Conservation (phyloP, 495 filamentous ascomycete species). For the Annulohypoxylon stygium region DNA sequence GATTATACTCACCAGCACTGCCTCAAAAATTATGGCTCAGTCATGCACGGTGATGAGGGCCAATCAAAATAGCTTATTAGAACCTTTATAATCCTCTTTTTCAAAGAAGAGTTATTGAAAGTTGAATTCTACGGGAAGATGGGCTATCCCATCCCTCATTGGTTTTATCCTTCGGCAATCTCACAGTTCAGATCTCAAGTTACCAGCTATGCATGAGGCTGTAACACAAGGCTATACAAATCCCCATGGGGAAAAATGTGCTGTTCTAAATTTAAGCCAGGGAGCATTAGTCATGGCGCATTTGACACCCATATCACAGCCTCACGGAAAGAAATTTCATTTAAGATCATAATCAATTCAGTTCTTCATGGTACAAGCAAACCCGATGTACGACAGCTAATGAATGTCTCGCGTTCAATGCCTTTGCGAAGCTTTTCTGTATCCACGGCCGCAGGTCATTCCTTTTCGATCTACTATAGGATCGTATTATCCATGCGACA, state of each 20-base stretch:
- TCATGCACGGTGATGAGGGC: too few relatives aligned
- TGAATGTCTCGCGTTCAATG: slow-evolving; percentile 48
- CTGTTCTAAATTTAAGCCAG: background rate
- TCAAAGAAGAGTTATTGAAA: too few relatives aligned
- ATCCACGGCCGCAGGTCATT: slow-evolving; percentile 50
- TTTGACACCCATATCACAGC: background rate
- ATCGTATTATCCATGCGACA: slow-evolving; percentile 46
- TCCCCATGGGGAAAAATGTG: background rate
- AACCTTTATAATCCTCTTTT: too few relatives aligned
- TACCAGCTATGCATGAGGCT: too few relatives aligned
- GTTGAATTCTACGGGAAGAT: too few relatives aligned
- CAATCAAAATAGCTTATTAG: too few relatives aligned
- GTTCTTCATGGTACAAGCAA: slow-evolving; percentile 46
- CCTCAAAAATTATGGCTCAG: too few relatives aligned
- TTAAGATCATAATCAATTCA: slow-evolving; percentile 48
- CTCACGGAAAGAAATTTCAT: slow-evolving; percentile 26
- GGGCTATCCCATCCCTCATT: too few relatives aligned
- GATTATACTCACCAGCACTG: too few relatives aligned
- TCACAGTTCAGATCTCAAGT: too few relatives aligned
- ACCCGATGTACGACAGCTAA: slow-evolving; percentile 48
- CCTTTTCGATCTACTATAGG: slow-evolving; percentile 45
- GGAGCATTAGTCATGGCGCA: background rate
- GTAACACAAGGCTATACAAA: too few relatives aligned
- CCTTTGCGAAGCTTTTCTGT: slow-evolving; percentile 51
- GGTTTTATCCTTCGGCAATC: too few relatives aligned